These are phyloP conservation scores for Tulasnella sp. DNA, from an alignment of 768 basidiomycete species.

Conservation along the genomic window DNA sequence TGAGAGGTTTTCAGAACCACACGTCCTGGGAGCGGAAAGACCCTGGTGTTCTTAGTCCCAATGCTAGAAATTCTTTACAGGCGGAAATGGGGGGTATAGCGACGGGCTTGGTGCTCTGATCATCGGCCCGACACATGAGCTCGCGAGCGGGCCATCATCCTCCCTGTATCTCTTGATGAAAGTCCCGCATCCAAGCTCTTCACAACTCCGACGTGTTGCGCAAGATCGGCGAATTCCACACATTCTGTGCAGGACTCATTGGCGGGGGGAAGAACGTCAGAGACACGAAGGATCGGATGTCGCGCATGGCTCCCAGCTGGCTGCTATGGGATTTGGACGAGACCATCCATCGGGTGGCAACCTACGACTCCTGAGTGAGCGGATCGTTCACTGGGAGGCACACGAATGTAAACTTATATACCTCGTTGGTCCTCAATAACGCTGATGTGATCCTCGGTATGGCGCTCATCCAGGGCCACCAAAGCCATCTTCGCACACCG, in stretches of 20 bases:
- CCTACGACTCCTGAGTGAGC: slow-evolving; percentile 80
- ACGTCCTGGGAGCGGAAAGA: slow-evolving; percentile 63
- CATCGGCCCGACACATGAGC: slow-evolving; percentile 86
- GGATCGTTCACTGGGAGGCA: not conserved
- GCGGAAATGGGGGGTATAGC: slow-evolving; percentile 56
- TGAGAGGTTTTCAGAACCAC: slow-evolving; percentile 60
- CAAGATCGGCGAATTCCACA: slow-evolving; percentile 83
- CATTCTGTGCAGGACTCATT: slow-evolving; percentile 87
- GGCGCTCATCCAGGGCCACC: slow-evolving; percentile 85
- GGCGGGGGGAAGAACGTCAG: slow-evolving; percentile 95
- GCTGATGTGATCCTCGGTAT: slow-evolving; percentile 94
- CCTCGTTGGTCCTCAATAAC: slow-evolving; percentile 82
- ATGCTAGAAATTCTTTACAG: slow-evolving; percentile 53
- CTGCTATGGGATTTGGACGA: slow-evolving; percentile 97
- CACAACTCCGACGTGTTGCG: slow-evolving; percentile 96
- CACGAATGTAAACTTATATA: too few relatives aligned
- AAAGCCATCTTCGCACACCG: slow-evolving; percentile 83
- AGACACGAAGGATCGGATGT: slow-evolving; percentile 78
- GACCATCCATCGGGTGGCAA: slow-evolving; percentile 85
- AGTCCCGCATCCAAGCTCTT: slow-evolving; percentile 52
- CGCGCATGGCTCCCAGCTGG: slow-evolving; percentile 91
- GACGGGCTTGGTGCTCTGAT: slow-evolving; percentile 80
- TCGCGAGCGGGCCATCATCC: slow-evolving; percentile 41
- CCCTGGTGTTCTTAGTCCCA: slow-evolving; percentile 60
- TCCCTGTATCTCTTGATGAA: not conserved